These are phyloP conservation scores for Vitis hybrid DNA, from an alignment of 177 flowering plant genomes.

Conservation along the genomic window DNA sequence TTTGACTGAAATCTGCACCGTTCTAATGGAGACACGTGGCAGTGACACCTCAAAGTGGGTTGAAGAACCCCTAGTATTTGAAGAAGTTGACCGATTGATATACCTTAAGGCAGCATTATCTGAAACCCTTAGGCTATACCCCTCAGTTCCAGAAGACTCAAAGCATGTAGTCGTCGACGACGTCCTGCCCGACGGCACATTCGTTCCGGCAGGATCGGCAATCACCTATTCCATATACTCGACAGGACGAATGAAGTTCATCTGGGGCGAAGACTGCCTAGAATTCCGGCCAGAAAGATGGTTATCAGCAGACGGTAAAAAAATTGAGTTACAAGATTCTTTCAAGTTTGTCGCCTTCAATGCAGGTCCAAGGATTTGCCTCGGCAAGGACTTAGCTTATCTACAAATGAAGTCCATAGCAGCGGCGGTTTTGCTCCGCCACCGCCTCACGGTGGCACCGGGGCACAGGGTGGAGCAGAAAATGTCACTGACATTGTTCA, in stretches of 20 bases:
- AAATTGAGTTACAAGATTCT: slow-evolving; percentile 35
- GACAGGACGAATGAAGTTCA: slow-evolving; percentile 55
- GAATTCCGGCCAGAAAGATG: slow-evolving; percentile 72
- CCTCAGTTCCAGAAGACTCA: slow-evolving; percentile 78
- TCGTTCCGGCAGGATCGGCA: slow-evolving; percentile 63
- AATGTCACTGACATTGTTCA: slow-evolving; percentile 75
- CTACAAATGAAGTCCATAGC: slow-evolving; percentile 80
- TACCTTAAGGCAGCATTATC: slow-evolving; percentile 73
- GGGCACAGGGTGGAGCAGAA: slow-evolving; percentile 78
- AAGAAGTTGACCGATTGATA: slow-evolving; percentile 64
- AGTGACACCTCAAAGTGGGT: slow-evolving; percentile 41
- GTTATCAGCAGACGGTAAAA: slow-evolving; percentile 45
- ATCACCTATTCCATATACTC: slow-evolving; percentile 74
- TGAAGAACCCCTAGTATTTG: slow-evolving; percentile 57
- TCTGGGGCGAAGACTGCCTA: slow-evolving; percentile 73
- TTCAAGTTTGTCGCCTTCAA: slow-evolving; percentile 63
- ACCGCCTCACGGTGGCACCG: slow-evolving; percentile 50
- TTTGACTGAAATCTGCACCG: slow-evolving; percentile 48
- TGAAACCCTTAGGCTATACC: slow-evolving; percentile 66
- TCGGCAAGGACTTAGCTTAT: slow-evolving; percentile 73
- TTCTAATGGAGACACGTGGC: slow-evolving; percentile 71
- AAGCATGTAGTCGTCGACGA: slow-evolving; percentile 62
- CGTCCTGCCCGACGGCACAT: slow-evolving; percentile 55
- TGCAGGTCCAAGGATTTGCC: slow-evolving; percentile 68
- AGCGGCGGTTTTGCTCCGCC: slow-evolving; percentile 66